phyloP scores from a whole-genome alignment of 2,329 filamentous ascomycete species.

The Penicillium sp. region DNA sequence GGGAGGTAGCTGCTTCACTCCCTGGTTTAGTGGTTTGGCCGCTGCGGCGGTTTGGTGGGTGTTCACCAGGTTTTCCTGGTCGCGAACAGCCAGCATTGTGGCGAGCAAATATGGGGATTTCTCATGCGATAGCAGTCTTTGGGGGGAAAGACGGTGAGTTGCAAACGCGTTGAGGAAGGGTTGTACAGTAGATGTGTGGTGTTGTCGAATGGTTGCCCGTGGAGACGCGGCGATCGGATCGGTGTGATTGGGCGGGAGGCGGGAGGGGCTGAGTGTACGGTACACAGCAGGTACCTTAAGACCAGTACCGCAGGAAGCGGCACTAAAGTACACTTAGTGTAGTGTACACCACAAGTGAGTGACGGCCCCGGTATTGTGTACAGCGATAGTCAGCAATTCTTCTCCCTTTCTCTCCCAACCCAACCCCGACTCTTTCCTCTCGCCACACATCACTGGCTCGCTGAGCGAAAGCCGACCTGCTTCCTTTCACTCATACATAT shows the following conservation, averaged over 20 bases:
- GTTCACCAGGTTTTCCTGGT: slow-evolving; percentile 85
- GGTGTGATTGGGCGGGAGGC: slow-evolving; percentile 20
- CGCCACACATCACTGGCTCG: slow-evolving; percentile 31
- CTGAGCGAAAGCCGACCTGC: slow-evolving; percentile 39
- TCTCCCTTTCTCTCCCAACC: slow-evolving; percentile 22
- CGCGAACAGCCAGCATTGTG: slow-evolving; percentile 71
- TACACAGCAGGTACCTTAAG: slow-evolving; percentile 3
- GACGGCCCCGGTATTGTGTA: no score
- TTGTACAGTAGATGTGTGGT: slow-evolving; percentile 17
- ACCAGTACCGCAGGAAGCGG: slow-evolving; percentile 1
- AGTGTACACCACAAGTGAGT: no score
- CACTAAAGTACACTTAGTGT: no score
- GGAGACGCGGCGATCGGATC: slow-evolving; percentile 32
- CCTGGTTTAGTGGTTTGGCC: slow-evolving; percentile 69
- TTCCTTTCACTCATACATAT: slow-evolving; percentile 32
- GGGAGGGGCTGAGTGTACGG: slow-evolving; percentile 12
- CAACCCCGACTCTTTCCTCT: slow-evolving; percentile 15
- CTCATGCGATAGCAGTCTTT: slow-evolving; percentile 21
- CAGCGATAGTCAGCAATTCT: slow-evolving; percentile 15
- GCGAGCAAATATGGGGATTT: slow-evolving; percentile 16
- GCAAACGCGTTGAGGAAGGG: slow-evolving; percentile 10
- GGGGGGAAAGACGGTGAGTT: slow-evolving; percentile 14
- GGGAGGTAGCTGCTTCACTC: slow-evolving; percentile 58
- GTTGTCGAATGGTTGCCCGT: slow-evolving; percentile 40
- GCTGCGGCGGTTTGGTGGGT: slow-evolving; percentile 68